Base-by-base conservation (phyloP, 176 grass and related monocot species). In the Oropetium thomaeum region DNA sequence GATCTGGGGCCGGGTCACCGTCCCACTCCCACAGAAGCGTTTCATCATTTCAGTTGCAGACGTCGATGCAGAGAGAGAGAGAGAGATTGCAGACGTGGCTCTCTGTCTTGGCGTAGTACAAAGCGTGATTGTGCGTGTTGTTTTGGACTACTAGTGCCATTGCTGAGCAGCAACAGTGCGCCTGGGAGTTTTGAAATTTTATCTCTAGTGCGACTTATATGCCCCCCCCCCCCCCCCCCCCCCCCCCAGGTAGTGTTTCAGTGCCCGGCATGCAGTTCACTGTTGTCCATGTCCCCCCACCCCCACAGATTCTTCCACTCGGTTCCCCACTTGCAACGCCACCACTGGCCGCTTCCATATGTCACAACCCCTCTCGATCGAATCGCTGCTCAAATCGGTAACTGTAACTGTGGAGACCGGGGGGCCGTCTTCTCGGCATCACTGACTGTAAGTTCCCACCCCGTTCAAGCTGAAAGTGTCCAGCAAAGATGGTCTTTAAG, bases 1-100 rank as follows among this genome's bases (percentile, higher is more conserved):
- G n/a, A n/a, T n/a, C n/a, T n/a, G n/a, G n/a, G n/a, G n/a, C n/a
- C n/a, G n/a, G n/a, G n/a, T n/a, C n/a, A n/a, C n/a, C n/a, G n/a
- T n/a, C n/a, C n/a, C n/a, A n/a, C 73, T 54, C 35, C 38, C 68
- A 37, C 70, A 73, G 71, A 63, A 40, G 57, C 48, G 51, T 58
- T 79, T 88, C 78, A 81, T 88, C 82, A 75, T 87, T 83, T 62
- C 73, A 33, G 47, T 27, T 40, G 61, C 54, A 29, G 77, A 58
- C 43, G 61, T 63, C 65, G 68, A 72, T 67, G 53, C 40, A 78
- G 78, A 69, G 62, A 25, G 59, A 10, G 58, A 4, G 59, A 17
- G 10, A 17, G 10, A 25, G 52, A 22, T 7, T n/a, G 71, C 28
- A 37, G 13, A 17, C 27, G 38, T 11, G 4, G 74, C 2, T 7